phyloP scores from a whole-genome alignment of 164 flowering plant species.

The Vitis riparia region DNA sequence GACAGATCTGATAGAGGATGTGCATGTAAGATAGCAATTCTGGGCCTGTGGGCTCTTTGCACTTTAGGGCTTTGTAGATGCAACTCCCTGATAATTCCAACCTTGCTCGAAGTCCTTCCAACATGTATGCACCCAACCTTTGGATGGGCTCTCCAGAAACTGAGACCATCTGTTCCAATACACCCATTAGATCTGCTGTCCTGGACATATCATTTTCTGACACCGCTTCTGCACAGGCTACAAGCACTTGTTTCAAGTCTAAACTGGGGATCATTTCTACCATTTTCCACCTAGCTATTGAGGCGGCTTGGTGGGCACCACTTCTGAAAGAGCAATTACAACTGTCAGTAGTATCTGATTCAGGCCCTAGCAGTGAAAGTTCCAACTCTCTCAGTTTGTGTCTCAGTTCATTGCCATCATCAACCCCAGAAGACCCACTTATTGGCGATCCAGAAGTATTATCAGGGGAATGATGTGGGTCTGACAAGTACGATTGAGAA shows the following conservation, averaged over 20 bases:
- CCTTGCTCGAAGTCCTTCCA: slow-evolving; percentile 59
- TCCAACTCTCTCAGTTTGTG: slow-evolving; percentile 40
- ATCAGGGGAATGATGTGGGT: slow-evolving; percentile 43
- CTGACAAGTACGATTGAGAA: slow-evolving; percentile 48
- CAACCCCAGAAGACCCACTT: slow-evolving; percentile 46
- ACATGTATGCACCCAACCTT: slow-evolving; percentile 52
- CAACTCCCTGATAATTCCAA: slow-evolving; percentile 45
- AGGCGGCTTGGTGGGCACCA: slow-evolving; percentile 8
- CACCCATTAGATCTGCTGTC: slow-evolving; percentile 30
- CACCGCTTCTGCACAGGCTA: slow-evolving; percentile 38
- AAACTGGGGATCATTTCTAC: slow-evolving; percentile 31
- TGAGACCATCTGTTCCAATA: slow-evolving; percentile 50
- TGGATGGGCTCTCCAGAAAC: slow-evolving; percentile 54
- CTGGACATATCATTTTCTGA: slow-evolving; percentile 26
- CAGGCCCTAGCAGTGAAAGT: slow-evolving; percentile 37
- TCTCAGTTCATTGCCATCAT: slow-evolving; percentile 29
- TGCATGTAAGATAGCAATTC: slow-evolving; percentile 60
- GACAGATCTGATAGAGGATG: slow-evolving; percentile 45
- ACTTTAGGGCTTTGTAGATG: slow-evolving; percentile 48
- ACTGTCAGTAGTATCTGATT: slow-evolving; percentile 31
- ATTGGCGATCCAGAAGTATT: slow-evolving; percentile 49
- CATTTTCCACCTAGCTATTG: slow-evolving; percentile 19
- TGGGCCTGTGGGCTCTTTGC: slow-evolving; percentile 46
- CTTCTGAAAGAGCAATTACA: slow-evolving; percentile 25
- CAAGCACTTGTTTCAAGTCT: slow-evolving; percentile 37